Conservation (phyloP, 192 early-diverging fungal genomes). For the Lunasporangiospora selenospora region DNA sequence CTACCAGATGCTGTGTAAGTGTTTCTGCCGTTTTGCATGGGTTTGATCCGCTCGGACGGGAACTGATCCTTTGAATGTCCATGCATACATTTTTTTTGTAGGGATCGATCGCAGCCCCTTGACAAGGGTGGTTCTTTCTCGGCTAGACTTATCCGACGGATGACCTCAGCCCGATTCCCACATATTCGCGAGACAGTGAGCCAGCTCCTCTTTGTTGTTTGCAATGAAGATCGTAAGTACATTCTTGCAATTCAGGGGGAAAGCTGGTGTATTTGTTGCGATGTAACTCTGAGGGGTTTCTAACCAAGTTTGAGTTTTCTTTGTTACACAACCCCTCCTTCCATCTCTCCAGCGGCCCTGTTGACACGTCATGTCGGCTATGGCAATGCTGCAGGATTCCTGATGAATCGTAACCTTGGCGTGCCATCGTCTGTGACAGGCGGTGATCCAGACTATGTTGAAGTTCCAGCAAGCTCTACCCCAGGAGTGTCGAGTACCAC, state of each 20-base stretch:
- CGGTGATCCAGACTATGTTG: neutral
- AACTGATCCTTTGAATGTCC: neutral
- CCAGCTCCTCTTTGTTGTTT: slow-evolving; percentile 72
- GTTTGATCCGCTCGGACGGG: neutral
- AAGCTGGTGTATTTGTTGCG: neutral
- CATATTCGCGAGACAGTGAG: slow-evolving; percentile 64
- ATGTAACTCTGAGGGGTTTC: neutral
- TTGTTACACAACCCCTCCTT: too few relatives aligned
- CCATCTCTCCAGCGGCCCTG: slow-evolving; percentile 53
- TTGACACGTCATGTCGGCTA: slow-evolving; percentile 85
- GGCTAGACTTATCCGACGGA: slow-evolving; percentile 68
- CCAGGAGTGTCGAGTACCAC: slow-evolving; percentile 6
- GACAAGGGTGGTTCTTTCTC: slow-evolving; percentile 67
- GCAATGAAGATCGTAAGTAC: slow-evolving; percentile 70
- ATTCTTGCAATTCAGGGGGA: neutral
- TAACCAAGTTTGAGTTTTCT: neutral
- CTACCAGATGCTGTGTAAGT: slow-evolving; percentile 77
- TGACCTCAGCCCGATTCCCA: slow-evolving; percentile 70
- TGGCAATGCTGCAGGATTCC: slow-evolving; percentile 92
- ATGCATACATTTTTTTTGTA: slow-evolving; percentile 19
- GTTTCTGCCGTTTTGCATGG: neutral
- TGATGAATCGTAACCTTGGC: slow-evolving; percentile 76
- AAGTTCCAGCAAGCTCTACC: slow-evolving; percentile 1
- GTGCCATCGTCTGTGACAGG: slow-evolving; percentile 49
- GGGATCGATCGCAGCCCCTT: slow-evolving; percentile 76